These are phyloP conservation scores for Vanrija sp. DNA, from an alignment of 1,284 basidiomycete species.

Conservation along the genomic window DNA sequence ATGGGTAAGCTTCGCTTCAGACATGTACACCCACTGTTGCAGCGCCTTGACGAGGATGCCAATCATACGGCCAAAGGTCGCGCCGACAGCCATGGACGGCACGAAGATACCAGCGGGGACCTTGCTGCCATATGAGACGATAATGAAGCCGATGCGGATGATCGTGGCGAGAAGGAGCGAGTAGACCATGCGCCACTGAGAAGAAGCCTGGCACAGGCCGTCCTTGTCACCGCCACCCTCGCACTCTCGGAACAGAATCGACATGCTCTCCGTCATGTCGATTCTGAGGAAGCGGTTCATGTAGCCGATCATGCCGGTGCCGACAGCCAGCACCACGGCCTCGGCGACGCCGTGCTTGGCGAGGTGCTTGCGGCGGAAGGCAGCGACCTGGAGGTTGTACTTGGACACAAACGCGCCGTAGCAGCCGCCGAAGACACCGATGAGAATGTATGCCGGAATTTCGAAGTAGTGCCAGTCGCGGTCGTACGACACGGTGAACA, in stretches of 20 bases:
- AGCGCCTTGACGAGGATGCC: conserved; percentile 93
- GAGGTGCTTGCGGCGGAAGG: conserved; percentile 87
- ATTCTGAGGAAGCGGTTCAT: conserved; percentile 92
- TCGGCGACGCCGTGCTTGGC: conserved; percentile 80
- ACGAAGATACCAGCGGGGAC: conserved; percentile 98
- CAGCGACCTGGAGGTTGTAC: conserved; percentile 91
- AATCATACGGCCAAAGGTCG: conserved; percentile 91
- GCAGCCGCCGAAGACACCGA: conserved; percentile 93
- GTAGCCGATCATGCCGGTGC: conserved; percentile 90
- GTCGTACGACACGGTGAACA: conserved; percentile 97
- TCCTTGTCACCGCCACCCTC: conserved; percentile 89
- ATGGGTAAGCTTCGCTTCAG: too few species aligned
- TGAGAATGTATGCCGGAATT: conserved; percentile 87
- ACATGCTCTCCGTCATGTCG: conserved; percentile 97
- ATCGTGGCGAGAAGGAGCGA: conserved; percentile 88
- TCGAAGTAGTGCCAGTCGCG: conserved; percentile 99
- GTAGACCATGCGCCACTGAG: conserved; percentile 93
- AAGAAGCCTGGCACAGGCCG: conserved; percentile 88
- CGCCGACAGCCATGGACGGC: conserved; percentile 95
- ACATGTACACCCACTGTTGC: conserved; percentile 72
- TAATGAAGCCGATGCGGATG: conserved; percentile 78
- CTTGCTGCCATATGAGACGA: conserved; percentile 92
- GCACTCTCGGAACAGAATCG: conserved; percentile 95
- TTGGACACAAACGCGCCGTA: conserved; percentile 97
- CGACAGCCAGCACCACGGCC: conserved; percentile 75